phyloP scores from a whole-genome alignment of 768 basidiomycete genomes.

The Mycena rebaudengoi region DNA sequence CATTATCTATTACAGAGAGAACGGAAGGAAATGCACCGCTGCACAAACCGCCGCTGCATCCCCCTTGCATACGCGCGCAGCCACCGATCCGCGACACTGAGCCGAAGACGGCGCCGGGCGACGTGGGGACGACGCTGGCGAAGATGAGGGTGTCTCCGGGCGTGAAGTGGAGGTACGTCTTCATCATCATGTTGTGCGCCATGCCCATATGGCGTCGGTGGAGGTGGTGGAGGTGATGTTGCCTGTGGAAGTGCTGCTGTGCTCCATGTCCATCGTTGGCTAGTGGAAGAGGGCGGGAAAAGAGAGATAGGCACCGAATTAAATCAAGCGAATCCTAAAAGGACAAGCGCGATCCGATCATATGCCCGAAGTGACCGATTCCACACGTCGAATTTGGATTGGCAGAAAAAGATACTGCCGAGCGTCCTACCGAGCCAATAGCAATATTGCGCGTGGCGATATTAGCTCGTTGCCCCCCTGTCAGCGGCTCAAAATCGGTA shows the following conservation, averaged over 20 bases:
- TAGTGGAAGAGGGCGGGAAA: not conserved
- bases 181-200: conserved; percentile 60
- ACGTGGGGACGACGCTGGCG: conserved; percentile 70
- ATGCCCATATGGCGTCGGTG: conserved; percentile 23
- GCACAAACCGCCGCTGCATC: not conserved
- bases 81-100: conserved; percentile 78
- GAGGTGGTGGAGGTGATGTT: conserved; percentile 14
- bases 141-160: conserved; percentile 74
- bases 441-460: no score
- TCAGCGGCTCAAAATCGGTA: no score
- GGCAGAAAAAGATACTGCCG: no score
- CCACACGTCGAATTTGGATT: no score
- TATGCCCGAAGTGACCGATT: no score
- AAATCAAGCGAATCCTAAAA: no score
- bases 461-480: no score
- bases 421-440: no score
- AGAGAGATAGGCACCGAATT: not conserved
- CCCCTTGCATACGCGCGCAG: conserved; percentile 41
- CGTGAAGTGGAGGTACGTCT: conserved; percentile 75
- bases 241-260: no score
- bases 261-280: conserved; percentile 17
- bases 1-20: not conserved
- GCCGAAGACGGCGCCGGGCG: conserved; percentile 75
- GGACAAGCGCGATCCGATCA: no score
- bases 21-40: not conserved